These are phyloP conservation scores for Saccharomycopsis guyanensis DNA, from an alignment of 805 yeast genomes.

Conservation along the genomic window DNA sequence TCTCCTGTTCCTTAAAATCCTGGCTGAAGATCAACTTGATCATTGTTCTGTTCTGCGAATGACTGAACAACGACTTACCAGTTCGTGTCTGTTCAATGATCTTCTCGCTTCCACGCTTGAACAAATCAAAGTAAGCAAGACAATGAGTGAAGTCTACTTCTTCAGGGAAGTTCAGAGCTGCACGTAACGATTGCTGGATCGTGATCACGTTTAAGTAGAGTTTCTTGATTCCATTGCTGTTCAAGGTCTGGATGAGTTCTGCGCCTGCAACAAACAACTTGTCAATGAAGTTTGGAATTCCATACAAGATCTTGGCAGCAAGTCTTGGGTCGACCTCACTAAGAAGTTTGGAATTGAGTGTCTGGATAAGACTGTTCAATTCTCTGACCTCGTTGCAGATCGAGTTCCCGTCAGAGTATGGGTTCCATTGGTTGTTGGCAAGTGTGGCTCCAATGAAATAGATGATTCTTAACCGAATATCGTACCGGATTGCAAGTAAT, in stretches of 20 bases:
- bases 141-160: constrained; percentile 47
- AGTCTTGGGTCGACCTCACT: constrained; percentile 27
- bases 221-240: constrained; percentile 51
- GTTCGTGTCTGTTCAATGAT: constrained; percentile 34
- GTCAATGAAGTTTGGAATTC: constrained; percentile 46
- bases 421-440: constrained; percentile 42
- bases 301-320: constrained; percentile 33
- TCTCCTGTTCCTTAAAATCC: constrained; percentile 19
- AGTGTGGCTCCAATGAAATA: constrained; percentile 45
- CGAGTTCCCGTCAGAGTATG: constrained; percentile 47
- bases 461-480: constrained; percentile 45
- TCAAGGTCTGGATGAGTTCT: constrained; percentile 40
- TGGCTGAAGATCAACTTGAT: constrained; percentile 45
- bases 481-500: constrained; percentile 45
- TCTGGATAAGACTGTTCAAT: constrained; percentile 42
- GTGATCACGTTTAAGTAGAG: constrained; percentile 55
- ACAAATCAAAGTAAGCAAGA: constrained; percentile 47
- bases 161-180: constrained; percentile 44
- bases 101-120: constrained; percentile 41
- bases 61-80: constrained; percentile 31
- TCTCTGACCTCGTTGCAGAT: constrained; percentile 47
- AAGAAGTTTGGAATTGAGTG: constrained; percentile 36
- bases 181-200: constrained; percentile 61
- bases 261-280: constrained; percentile 46
- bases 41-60: constrained; percentile 42